Percentiles rank a stretch among this genome's conserved stretches.
Evolutionary conservation across 208 protist species (phyloP).

Genomic region (Acanthamoeba rhysodes): DNA sequence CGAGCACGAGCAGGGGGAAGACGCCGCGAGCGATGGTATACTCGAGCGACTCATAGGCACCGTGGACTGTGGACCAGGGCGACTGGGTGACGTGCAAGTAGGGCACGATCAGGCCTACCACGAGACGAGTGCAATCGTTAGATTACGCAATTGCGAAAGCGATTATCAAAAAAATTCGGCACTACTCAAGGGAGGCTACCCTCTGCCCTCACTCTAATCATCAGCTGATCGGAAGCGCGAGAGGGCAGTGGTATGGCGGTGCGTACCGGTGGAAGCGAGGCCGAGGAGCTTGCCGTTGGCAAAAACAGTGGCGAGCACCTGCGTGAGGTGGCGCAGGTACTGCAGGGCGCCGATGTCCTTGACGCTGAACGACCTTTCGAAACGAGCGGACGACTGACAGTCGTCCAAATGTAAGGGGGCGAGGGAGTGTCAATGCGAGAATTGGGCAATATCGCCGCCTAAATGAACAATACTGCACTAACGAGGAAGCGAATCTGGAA

Average conservation of each 20-base stretch:
- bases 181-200: too few species aligned
- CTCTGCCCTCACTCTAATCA: too few species aligned
- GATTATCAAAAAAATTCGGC: too few species aligned
- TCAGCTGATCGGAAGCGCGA: too few species aligned
- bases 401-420: too few species aligned
- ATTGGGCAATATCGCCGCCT: not conserved
- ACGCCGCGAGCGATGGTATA: conserved; percentile 71
- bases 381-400: not conserved
- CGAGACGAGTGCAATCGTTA: too few species aligned
- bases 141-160: too few species aligned
- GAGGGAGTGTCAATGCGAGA: not conserved
- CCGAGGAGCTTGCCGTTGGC: conserved; percentile 51
- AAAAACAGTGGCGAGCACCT: conserved; percentile 51
- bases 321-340: conserved; percentile 31
- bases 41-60: conserved; percentile 75
- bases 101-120: conserved; percentile 61
- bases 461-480: not conserved
- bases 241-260: too few species aligned
- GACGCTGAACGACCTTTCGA: conserved; percentile 9
- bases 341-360: conserved; percentile 10
- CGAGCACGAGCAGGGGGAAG: conserved; percentile 70
- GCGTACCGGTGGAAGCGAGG: conserved; percentile 43
- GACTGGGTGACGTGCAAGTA: conserved; percentile 71
- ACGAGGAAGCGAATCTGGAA: not conserved
- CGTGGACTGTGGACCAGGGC: conserved; percentile 69